Percentiles rank a stretch among this genome's conserved stretches.
These are phyloP conservation scores for Skeletonema marinoi DNA, from an alignment of 108 stramenopile species.

Conservation along the genomic window DNA sequence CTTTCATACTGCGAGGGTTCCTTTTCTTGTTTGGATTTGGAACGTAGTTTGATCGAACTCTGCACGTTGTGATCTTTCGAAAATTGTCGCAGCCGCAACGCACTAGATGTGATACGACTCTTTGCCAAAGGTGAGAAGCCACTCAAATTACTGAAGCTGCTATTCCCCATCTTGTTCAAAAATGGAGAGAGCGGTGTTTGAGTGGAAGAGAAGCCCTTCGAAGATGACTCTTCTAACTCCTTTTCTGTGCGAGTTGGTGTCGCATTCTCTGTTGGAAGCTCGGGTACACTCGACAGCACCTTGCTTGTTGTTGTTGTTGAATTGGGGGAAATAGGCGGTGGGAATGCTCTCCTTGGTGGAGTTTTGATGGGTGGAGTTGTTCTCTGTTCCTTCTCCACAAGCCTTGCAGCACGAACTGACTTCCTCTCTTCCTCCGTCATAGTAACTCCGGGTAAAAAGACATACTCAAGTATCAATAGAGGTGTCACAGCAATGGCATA, in stretches of 20 bases:
- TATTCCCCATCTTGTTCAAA: background rate
- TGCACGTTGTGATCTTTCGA: conserved; percentile 30
- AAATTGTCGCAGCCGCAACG: conserved; percentile 38
- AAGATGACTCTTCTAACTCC: background rate
- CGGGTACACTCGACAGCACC: background rate
- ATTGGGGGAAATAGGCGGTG: background rate
- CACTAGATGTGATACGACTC: conserved; percentile 43
- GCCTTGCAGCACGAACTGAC: conserved; percentile 3
- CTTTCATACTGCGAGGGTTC: background rate
- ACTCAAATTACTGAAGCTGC: background rate
- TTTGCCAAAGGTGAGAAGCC: conserved; percentile 34
- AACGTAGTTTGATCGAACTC: background rate
- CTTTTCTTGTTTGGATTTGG: background rate
- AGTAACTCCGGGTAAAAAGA: conserved; percentile 49
- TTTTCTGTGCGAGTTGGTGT: background rate
- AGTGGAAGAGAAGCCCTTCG: background rate
- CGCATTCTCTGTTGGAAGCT: background rate
- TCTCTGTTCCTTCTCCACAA: background rate
- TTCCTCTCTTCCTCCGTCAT: conserved; percentile 30
- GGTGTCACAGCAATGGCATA: conserved; percentile 28
- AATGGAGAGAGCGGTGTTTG: conserved; percentile 11
- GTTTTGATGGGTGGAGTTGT: background rate
- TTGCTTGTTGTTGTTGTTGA: background rate
- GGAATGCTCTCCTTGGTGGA: background rate
- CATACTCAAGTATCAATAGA: conserved; percentile 34